Percentiles rank a stretch among this genome's conserved stretches.
phyloP scores from a whole-genome alignment of 495 filamentous ascomycete species.

The Lasiosphaeris hirsuta region DNA sequence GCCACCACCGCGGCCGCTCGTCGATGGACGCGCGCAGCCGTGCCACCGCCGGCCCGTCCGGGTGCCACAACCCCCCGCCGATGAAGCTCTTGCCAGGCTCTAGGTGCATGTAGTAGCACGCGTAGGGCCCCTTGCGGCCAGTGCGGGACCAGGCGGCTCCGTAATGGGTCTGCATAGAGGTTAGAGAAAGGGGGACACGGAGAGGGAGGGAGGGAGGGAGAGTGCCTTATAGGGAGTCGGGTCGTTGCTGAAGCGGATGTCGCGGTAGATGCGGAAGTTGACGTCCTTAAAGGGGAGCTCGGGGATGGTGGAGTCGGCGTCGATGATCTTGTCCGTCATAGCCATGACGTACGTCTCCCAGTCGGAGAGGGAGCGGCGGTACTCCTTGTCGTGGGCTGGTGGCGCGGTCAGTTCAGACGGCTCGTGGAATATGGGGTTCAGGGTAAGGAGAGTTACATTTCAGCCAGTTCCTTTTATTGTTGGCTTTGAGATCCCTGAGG shows the following conservation, averaged over 20 bases:
- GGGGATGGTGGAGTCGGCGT: constrained; percentile 72
- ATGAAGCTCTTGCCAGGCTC: constrained; percentile 44
- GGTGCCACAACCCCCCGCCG: constrained; percentile 78
- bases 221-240: constrained; percentile 82
- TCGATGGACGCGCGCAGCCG: constrained; percentile 70
- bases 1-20: constrained; percentile 61
- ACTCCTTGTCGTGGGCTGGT: constrained; percentile 71
- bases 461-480: constrained; percentile 80
- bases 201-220: constrained; percentile 41
- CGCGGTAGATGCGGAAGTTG: constrained; percentile 82
- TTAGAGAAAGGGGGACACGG: neutral
- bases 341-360: constrained; percentile 71
- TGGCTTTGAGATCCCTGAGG: constrained; percentile 65
- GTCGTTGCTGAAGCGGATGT: constrained; percentile 73
- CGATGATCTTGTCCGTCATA: constrained; percentile 65
- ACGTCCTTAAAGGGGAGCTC: constrained; percentile 80
- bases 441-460: constrained; percentile 53
- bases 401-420: constrained; percentile 1
- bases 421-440: neutral
- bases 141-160: constrained; percentile 84
- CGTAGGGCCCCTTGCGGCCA: constrained; percentile 81
- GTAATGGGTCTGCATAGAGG: constrained; percentile 57
- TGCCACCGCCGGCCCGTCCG: constrained; percentile 59
- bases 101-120: constrained; percentile 66
- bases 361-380: constrained; percentile 70